These are phyloP conservation scores for Phytophthora rubi DNA, from an alignment of 352 stramenopile species.

Conservation along the genomic window DNA sequence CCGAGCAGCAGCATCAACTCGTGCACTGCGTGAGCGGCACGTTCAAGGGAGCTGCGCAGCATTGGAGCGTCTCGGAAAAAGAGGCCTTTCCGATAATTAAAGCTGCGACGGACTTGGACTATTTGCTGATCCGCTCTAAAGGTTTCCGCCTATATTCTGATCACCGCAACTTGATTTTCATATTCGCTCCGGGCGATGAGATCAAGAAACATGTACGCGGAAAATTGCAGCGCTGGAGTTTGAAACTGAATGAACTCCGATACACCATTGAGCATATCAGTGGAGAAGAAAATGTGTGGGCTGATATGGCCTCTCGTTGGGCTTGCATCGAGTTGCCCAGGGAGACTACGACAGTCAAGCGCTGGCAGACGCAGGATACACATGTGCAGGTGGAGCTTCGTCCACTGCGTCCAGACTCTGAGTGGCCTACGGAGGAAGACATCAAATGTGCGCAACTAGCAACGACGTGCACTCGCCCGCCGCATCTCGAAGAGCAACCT, in stretches of 20 bases:
- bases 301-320: constrained; percentile 10
- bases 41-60: background rate
- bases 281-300: constrained; percentile 12
- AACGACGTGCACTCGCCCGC: background rate
- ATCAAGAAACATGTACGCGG: background rate
- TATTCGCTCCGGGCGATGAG: background rate
- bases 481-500: background rate
- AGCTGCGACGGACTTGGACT: background rate
- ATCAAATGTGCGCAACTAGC: constrained; percentile 1
- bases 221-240: constrained; percentile 6
- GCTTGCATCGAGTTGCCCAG: background rate
- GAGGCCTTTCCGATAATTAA: background rate
- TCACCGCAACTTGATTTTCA: constrained; percentile 2
- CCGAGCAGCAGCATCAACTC: background rate
- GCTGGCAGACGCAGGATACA: background rate
- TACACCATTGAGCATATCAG: constrained; percentile 16
- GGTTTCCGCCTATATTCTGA: background rate
- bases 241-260: constrained; percentile 12
- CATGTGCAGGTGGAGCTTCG: constrained; percentile 3
- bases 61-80: background rate
- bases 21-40: background rate
- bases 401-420: constrained; percentile 5
- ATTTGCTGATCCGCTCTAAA: constrained; percentile 2
- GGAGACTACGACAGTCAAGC: constrained; percentile 1
- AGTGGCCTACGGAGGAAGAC: background rate